Evolutionary conservation across 257 asterid species (phyloP).

Genomic region (Rubia yunnanensis): DNA sequence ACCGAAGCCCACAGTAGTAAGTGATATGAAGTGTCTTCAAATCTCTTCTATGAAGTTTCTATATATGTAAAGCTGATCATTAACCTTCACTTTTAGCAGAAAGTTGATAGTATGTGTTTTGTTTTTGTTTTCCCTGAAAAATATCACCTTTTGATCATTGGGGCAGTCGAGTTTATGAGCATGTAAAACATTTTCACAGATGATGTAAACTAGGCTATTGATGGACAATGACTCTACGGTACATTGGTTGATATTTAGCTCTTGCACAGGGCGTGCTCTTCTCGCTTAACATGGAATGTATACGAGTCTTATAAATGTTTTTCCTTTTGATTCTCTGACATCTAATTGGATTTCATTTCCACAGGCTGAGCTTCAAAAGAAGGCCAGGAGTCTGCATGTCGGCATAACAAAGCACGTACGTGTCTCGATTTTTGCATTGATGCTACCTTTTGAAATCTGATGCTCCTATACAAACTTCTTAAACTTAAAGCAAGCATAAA

Average conservation of each 20-base stretch:
- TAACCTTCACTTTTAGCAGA: background rate
- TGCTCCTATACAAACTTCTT: background rate
- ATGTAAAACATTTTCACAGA: background rate
- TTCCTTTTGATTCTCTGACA: background rate
- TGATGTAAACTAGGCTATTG: background rate
- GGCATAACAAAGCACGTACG: constrained; percentile 65
- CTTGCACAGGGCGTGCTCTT: too few relatives aligned
- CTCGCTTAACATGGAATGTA: too few relatives aligned
- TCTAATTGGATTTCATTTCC: constrained; percentile 13
- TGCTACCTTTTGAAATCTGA: background rate
- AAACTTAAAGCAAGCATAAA: background rate
- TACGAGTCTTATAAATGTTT: too few relatives aligned
- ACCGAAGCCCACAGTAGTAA: constrained; percentile 66
- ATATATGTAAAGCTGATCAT: too few relatives aligned
- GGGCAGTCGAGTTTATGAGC: background rate
- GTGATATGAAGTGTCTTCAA: constrained; percentile 12
- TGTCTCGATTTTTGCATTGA: constrained; percentile 2
- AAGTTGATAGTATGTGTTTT: background rate
- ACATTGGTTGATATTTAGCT: background rate
- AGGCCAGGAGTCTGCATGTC: constrained; percentile 60
- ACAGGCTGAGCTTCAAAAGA: constrained; percentile 68
- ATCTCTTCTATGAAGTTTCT: background rate
- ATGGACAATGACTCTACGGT: background rate
- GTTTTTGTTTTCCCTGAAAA: too few relatives aligned
- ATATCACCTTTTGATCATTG: background rate